Percentiles rank a stretch among this genome's conserved stretches.
phyloP scores from a whole-genome alignment of 2,329 filamentous ascomycete species.

The Aspergillus viridinutans region DNA sequence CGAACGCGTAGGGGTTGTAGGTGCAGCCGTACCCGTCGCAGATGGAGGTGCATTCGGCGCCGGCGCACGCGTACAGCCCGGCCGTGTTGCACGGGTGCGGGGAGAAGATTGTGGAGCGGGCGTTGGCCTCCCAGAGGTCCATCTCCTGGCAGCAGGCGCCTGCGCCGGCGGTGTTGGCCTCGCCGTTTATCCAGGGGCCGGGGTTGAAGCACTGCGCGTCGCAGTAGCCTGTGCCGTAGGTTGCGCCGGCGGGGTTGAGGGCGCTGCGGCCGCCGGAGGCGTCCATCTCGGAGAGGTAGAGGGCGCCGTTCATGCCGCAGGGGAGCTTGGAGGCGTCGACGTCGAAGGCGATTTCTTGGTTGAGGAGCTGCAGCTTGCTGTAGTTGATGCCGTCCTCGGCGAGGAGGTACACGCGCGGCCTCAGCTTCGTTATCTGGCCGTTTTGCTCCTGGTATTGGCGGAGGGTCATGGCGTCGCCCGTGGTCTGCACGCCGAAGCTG shows the following conservation, averaged over 20 bases:
- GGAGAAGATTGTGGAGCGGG: slow-evolving; percentile 57
- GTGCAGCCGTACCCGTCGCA: slow-evolving; percentile 66
- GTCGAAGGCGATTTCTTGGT: slow-evolving; percentile 66
- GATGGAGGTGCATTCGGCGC: slow-evolving; percentile 43
- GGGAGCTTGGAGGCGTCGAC: slow-evolving; percentile 64
- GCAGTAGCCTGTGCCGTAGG: slow-evolving; percentile 59
- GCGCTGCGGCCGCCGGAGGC: slow-evolving; percentile 53
- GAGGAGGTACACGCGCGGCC: slow-evolving; percentile 56
- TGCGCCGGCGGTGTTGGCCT: slow-evolving; percentile 46
- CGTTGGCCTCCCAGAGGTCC: slow-evolving; percentile 66
- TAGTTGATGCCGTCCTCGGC: slow-evolving; percentile 58
- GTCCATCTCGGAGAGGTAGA: slow-evolving; percentile 61
- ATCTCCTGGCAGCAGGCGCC: slow-evolving; percentile 64
- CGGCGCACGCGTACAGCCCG: slow-evolving; percentile 46
- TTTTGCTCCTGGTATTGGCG: slow-evolving; percentile 38
- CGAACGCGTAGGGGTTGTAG: slow-evolving; percentile 63
- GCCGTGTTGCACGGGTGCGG: slow-evolving; percentile 56
- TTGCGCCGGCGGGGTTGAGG: slow-evolving; percentile 52
- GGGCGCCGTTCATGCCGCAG: slow-evolving; percentile 66
- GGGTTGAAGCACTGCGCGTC: slow-evolving; percentile 50
- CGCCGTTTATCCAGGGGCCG: slow-evolving; percentile 51
- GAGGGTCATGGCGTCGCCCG: slow-evolving; percentile 45
- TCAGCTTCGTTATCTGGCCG: slow-evolving; percentile 25
- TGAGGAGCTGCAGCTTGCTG: slow-evolving; percentile 57
- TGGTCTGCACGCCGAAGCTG: slow-evolving; percentile 49